These are phyloP conservation scores for Termitomyces sp. DNA, from an alignment of 768 basidiomycete genomes.

Conservation along the genomic window DNA sequence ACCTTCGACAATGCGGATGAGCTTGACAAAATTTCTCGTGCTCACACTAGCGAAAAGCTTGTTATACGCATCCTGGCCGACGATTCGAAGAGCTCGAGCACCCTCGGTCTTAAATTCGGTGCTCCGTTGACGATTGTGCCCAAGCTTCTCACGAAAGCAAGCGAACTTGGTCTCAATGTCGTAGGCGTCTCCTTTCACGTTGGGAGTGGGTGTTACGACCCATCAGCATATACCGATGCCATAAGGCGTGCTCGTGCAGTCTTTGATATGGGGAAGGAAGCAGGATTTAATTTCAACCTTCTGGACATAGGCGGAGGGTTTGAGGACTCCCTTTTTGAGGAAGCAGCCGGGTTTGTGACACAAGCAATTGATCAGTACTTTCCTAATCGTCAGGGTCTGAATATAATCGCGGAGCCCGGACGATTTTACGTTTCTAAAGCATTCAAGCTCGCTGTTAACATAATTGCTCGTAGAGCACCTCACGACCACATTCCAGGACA, in stretches of 20 bases:
- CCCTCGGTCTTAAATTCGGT: conserved; percentile 93
- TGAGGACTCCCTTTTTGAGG: conserved; percentile 81
- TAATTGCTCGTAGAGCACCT: conserved; percentile 82
- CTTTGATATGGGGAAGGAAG: conserved; percentile 81
- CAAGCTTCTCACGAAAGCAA: conserved; percentile 70
- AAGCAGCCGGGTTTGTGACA: conserved; percentile 64
- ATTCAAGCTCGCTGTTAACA: conserved; percentile 86
- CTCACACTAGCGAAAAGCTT: conserved; percentile 77
- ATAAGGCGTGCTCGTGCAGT: conserved; percentile 73
- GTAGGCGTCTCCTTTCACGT: conserved; percentile 98
- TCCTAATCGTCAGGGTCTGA: conserved; percentile 61
- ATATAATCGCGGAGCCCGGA: conserved; percentile 94
- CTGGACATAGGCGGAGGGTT: conserved; percentile 99
- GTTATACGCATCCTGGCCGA: conserved; percentile 94
- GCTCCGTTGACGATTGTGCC: conserved; percentile 80
- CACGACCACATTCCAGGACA: conserved; percentile 26
- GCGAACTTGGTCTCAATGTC: conserved; percentile 75
- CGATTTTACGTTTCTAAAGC: conserved; percentile 90
- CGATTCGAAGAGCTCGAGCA: conserved; percentile 91
- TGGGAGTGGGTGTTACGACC: conserved; percentile 94
- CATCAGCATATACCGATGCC: conserved; percentile 87
- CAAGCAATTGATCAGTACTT: conserved; percentile 75
- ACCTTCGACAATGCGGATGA: conserved; percentile 99
- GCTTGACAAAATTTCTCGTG: conserved; percentile 83
- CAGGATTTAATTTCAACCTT: conserved; percentile 76